Evolutionary conservation across 2,329 filamentous ascomycete species (phyloP), one percentile per base, ranked within the genome.

Genomic region (Penicillium sp.): DNA sequence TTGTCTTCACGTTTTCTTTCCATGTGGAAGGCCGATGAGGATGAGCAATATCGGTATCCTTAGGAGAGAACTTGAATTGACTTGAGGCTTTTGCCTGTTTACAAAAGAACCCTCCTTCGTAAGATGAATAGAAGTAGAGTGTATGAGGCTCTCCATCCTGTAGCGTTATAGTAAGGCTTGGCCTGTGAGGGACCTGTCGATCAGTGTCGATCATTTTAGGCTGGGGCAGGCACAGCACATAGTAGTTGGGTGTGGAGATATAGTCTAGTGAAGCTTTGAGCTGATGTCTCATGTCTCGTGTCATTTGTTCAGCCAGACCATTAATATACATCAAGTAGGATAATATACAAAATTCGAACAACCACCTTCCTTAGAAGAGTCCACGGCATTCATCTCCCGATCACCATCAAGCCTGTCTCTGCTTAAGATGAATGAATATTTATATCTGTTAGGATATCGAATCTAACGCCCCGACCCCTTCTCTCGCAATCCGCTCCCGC

Each of bases 401-500:
- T 33, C 37, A n/a, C 8, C 29, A 29, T n/a, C 15, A 1, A 10
- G 4, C 40, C 15, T 31, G 15, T 6, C 27, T 35, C 13, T 8
- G 12, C 35, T 29, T n/a, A 27, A 3, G 13, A 27, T 48, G 49
- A n/a, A 37, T 48, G 49, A 21, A 25, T 13, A 13, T 15, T 38
- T 7, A 35, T 56, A 37, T 27, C 21, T 42, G 10, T 2, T 25
- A 37, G 2, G 25, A 21, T n/a, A 43, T 48, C n/a, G 21, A 56
- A 6, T 60, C 54, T 40, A 71, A 53, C 3, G 55, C 67, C 35
- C 51, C 37, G 1, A 64, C 2, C 0, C 71, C 72, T 33, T 68
- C 67, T 3, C 50, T 52, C 13, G 56, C 57, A 48, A 77, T 51
- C 15, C 64, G 57, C 40, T 69, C 65, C 42, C 70, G 65, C 68